Percentiles rank a stretch among this genome's conserved stretches.
Evolutionary conservation across 345 rosid species (phyloP).

Genomic region (Eucalyptus decipiens): DNA sequence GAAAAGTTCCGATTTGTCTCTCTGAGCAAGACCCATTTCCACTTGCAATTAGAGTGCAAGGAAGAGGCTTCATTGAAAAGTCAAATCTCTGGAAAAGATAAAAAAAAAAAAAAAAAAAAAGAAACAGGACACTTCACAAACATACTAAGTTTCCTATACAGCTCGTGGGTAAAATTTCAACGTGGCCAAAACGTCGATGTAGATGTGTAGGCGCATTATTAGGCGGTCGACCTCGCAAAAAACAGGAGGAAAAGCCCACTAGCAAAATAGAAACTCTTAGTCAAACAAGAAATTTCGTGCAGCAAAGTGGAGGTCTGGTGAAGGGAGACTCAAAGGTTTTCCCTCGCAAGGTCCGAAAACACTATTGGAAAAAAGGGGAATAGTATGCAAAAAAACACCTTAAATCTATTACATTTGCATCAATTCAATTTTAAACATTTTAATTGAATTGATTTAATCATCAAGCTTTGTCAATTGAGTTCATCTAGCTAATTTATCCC

Average conservation of each 20-base stretch:
- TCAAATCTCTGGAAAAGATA: neutral
- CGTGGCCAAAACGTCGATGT: neutral
- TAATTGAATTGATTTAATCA: too few species aligned
- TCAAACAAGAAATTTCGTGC: neutral
- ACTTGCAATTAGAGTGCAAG: neutral
- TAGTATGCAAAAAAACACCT: fast-evolving
- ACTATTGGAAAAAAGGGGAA: neutral
- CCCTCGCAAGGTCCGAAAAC: neutral
- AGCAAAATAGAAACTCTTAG: neutral
- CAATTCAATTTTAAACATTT: too few species aligned
- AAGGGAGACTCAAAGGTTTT: neutral
- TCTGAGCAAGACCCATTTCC: neutral
- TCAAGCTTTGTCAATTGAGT: neutral
- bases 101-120: too few species aligned
- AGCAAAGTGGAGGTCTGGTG: neutral
- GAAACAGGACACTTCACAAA: neutral
- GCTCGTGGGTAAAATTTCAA: neutral
- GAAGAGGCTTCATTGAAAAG: neutral
- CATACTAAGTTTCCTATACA: neutral
- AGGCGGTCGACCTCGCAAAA: neutral
- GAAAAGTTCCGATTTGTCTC: neutral
- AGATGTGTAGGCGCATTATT: too few species aligned
- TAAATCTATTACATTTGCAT: too few species aligned
- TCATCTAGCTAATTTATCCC: fast-evolving
- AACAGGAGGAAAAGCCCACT: neutral